Base-by-base conservation (phyloP, 441 rosid species). In the Eutrema salsugineum region DNA sequence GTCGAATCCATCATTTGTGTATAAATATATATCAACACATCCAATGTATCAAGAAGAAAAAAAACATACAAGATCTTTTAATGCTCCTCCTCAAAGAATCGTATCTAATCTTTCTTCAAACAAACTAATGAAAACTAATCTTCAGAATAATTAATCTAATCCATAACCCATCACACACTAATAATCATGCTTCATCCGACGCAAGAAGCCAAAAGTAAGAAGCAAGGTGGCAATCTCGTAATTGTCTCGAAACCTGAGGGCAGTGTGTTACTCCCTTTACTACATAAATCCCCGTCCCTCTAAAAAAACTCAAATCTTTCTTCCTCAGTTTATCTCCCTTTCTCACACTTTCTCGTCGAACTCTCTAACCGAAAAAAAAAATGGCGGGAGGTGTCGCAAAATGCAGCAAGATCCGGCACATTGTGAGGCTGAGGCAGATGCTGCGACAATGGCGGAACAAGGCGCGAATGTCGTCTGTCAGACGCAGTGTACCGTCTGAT, bases 391-490 rank as follows among this genome's bases (percentile, higher is more conserved):
- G 73, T 8, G 17, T 84, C 11, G 91, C 80, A 56, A 90, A 87
- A 82, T 88, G 94, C 88, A 72, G 89, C 77, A 88, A 86, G 77
- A 94, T 92, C 85, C 88, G 87, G 42, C 90, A 88, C 84, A 92
- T 94, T 63, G 96, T 92, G 55, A 71, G 84, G 78, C 91, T 94
- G 30, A 84, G 89, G 5, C 97, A 90, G 58, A 70, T 94, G 89
- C 82, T 92, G 10, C 81, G 82, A 14, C 85, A 90, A 65, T 94
- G 97, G 98, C 68, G 99, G 11, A 90, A 72, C 88, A 88, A 92
- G 77, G 97, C 98, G n/a, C 73, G 96, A 5, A 71, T 73, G 80
- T 83, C 97, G n/a, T 75, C 70, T 2, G 65, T 24, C 11, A 76
- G 66, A 63, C 61, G 75, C 20, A 55, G 1, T 70, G 83, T 83